Evolutionary conservation across 192 early-diverging fungal genomes (phyloP), one percentile per base, ranked within the genome.

Genomic region (Coemansia sp.): DNA sequence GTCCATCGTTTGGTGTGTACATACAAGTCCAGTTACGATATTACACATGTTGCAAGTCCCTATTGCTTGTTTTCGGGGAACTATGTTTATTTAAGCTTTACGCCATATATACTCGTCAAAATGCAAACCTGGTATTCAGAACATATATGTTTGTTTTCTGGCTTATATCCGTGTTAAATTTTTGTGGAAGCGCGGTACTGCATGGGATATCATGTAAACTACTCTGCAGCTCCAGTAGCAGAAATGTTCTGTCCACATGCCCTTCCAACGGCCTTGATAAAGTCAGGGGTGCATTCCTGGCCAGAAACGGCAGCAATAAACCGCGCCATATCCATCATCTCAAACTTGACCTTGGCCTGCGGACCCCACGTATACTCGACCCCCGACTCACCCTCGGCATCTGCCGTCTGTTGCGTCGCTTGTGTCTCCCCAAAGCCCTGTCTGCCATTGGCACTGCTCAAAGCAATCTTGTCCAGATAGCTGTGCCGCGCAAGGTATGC

Each of bases 301-400:
- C 60, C 78, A 3, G 73, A 62, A 43, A 69, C 32, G 3, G 54
- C 66, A 1, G 78, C 78, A 19, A 81, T 71, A 39, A 81, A 75
- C 51, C 70, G 73, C 7, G 63, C 73, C 69, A 81, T 81, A 19
- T 81, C 78, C 26, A 75, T 54, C 35, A 69, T 73, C 63, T 68
- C 45, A 38, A 81, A 81, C 19, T 54, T 50, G 55, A 59, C 62
- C 45, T 69, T 72, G 20, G 78, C 78, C 53, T 59, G 47, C 10
- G 78, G 78, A 0, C 78, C 78, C 78, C 78, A 81, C 8, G 68
- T 71, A 35, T 75, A 76, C 45, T 73, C 65, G 32, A 69, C 23
- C 10, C 59, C 62, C 5, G 43, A 19, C 16, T 72, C 74, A 13
- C 23, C 20, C 1, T 57, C 62, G 23, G 43, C 69, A 39, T 14